Base-by-base conservation (phyloP, 257 asterid genomes). In the Echium plantagineum region DNA sequence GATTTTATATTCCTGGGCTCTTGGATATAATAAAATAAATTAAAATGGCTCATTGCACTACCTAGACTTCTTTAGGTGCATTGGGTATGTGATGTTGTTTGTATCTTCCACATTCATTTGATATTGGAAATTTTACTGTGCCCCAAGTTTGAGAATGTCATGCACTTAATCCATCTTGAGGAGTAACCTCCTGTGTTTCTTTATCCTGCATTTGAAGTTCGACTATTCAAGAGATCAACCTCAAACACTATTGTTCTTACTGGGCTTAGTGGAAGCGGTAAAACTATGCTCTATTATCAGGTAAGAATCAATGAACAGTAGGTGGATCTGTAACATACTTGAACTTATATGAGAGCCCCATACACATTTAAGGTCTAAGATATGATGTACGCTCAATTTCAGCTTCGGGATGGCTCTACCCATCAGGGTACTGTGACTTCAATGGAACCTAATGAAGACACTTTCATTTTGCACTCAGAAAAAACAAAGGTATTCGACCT, bases 361-460 rank as follows among this genome's bases (percentile, higher is more conserved):
- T 53, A 19, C 20, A 21, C 15, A 18, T 31, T 52, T 28, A 19
- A 31, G 63, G 60, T 20, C 64, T 64, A 22, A 53, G 61, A 66
- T 42, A 7, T 65, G 46, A 7, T 52, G 52, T 61, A 52, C 69
- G 64, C 31, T 49, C n/a, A 38, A 5, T 65, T 32, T 69, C 64
- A 87, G 95, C 95, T 91, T 69, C 90, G 77, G 63, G 95, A 91
- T 78, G 96, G 95, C 26, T 82, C 95, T 58, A 71, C 86, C 24
- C 98, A 87, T 75, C 85, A 69, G 75, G 94, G 95, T 68, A 82
- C 93, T 56, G 95, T 91, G 70, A 91, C 94, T 30, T 91, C 96
- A 30, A 82, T 85, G 95, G 93, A 91, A 63, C 95, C 94, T 55
- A 88, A 87, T 63, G 86, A 79, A 70, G 95, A 72, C 63, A 77